Conservation (phyloP, 805 yeast genomes). For the Starmerella scarabaei region DNA sequence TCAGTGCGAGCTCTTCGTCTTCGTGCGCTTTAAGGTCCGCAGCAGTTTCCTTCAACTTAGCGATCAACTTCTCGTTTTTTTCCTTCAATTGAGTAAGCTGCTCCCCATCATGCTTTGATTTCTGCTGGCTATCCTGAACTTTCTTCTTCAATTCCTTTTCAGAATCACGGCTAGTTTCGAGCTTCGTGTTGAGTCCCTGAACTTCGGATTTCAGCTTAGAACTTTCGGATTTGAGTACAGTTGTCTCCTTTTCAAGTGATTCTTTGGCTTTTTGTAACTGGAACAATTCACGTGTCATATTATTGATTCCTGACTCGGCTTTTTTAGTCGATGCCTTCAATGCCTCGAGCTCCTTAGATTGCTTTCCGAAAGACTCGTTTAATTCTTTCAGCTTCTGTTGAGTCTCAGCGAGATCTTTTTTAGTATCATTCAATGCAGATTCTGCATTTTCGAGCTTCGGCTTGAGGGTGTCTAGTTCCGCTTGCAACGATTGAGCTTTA, state of each 20-base stretch:
- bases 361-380: background rate
- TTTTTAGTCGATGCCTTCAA: constrained; percentile 38
- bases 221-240: constrained; percentile 8
- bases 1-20: constrained; percentile 17
- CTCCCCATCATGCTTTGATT: constrained; percentile 21
- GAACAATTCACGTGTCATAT: constrained; percentile 75
- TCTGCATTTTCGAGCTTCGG: constrained; percentile 3
- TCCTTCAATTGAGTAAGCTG: constrained; percentile 22
- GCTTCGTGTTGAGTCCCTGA: constrained; percentile 22
- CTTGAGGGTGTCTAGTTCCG: constrained; percentile 1
- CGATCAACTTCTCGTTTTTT: constrained; percentile 34
- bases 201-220: constrained; percentile 20
- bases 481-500: constrained; percentile 10
- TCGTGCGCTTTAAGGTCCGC: constrained; percentile 15
- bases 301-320: constrained; percentile 79
- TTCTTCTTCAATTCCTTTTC: constrained; percentile 19
- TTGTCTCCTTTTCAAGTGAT: constrained; percentile 17
- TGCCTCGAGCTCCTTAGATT: constrained; percentile 22
- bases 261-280: constrained; percentile 49
- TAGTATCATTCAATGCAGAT: background rate
- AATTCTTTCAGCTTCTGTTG: constrained; percentile 1
- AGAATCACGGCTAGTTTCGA: constrained; percentile 9
- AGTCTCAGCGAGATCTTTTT: background rate
- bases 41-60: constrained; percentile 29
- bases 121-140: constrained; percentile 21